Percentiles rank a stretch among this genome's conserved stretches.
Conservation (phyloP, 2,329 filamentous ascomycete genomes). For the Gyromitra esculenta region DNA sequence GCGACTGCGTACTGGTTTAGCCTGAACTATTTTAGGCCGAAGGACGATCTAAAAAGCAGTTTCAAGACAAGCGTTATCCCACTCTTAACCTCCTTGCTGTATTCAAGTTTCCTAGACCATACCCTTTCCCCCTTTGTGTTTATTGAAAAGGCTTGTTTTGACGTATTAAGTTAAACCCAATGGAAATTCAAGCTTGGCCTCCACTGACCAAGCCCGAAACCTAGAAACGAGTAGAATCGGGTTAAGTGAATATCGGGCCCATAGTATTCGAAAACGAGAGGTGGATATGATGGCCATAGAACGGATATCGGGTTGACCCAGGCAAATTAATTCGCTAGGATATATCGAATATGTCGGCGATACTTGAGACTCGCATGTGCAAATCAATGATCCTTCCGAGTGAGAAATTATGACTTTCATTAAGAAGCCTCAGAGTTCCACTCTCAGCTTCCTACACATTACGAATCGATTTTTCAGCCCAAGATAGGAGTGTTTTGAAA, state of each 20-base stretch:
- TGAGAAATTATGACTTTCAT: conserved; percentile 26
- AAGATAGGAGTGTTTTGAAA: neutral
- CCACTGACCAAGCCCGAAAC: neutral
- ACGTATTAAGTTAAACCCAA: neutral
- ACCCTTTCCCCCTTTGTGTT: neutral
- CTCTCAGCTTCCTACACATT: neutral
- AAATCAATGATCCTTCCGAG: conserved; percentile 2
- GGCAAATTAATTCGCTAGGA: neutral
- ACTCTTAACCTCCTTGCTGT: neutral
- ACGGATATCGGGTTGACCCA: neutral
- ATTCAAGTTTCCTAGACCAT: conserved; percentile 7
- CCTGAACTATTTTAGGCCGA: conserved; percentile 16
- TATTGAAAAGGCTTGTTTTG: conserved; percentile 41
- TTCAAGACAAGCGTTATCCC: conserved; percentile 1
- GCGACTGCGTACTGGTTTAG: conserved; percentile 7
- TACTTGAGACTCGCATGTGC: neutral
- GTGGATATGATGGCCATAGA: neutral
- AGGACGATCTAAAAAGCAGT: neutral
- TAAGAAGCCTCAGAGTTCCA: neutral
- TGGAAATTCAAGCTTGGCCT: conserved; percentile 5
- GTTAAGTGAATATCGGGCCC: neutral
- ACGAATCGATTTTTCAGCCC: no score
- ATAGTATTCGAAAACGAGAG: conserved; percentile 2
- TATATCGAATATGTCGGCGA: neutral
- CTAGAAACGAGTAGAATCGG: neutral